These are phyloP conservation scores for Dentipellis fragilis DNA, from an alignment of 768 basidiomycete genomes.

Conservation along the genomic window DNA sequence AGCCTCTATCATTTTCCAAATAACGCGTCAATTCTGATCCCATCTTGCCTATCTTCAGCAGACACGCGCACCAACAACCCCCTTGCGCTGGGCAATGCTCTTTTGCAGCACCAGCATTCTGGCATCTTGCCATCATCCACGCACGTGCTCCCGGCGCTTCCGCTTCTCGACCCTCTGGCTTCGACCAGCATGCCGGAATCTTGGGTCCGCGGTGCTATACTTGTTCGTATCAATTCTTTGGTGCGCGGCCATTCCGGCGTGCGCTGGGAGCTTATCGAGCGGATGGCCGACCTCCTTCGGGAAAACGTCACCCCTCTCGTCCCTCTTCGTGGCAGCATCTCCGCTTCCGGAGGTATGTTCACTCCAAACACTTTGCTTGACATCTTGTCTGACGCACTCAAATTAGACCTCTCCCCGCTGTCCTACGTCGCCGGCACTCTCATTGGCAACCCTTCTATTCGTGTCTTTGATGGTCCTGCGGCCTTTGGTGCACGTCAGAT, in stretches of 20 bases:
- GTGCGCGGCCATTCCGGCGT: conserved; percentile 85
- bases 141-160: conserved; percentile 40
- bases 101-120: conserved; percentile 76
- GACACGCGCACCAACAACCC: conserved; percentile 76
- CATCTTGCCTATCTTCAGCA: conserved; percentile 29
- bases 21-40: conserved; percentile 7
- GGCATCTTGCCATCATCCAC: conserved; percentile 62
- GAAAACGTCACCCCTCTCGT: conserved; percentile 72
- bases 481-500: conserved; percentile 40
- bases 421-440: conserved; percentile 50
- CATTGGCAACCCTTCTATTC: conserved; percentile 71
- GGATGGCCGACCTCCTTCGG: conserved; percentile 62
- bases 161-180: conserved; percentile 59
- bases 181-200: conserved; percentile 73
- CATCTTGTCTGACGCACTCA: conserved; percentile 3
- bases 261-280: conserved; percentile 69
- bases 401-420: conserved; percentile 11
- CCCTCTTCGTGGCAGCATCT: conserved; percentile 76
- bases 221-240: conserved; percentile 83
- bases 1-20: conserved; percentile 3
- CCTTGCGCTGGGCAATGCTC: conserved; percentile 63
- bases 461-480: conserved; percentile 49
- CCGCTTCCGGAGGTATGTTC: conserved; percentile 63
- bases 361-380: conserved; percentile 2
- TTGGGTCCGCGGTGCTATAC: conserved; percentile 83